Conservation (phyloP, 2,329 filamentous ascomycete genomes). For the Chaetothyriales sp. region DNA sequence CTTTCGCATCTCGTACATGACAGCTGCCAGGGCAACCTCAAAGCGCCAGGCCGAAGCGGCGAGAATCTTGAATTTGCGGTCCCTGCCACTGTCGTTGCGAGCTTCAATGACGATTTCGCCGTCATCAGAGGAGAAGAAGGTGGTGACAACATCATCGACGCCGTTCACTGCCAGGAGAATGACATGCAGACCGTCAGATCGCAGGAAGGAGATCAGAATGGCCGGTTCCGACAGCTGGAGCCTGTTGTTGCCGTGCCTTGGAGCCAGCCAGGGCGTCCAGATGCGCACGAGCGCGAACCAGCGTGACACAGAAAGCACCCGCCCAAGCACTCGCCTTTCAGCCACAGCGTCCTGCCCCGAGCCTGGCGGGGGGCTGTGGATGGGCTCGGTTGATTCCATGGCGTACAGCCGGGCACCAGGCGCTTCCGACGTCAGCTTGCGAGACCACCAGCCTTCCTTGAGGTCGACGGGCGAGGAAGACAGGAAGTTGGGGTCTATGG, state of each 20-base stretch:
- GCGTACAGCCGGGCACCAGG: slow-evolving; percentile 28
- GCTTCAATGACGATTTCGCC: slow-evolving; percentile 55
- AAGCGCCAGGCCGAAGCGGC: slow-evolving; percentile 58
- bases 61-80: slow-evolving; percentile 47
- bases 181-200: slow-evolving; percentile 54
- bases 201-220: slow-evolving; percentile 63
- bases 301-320: slow-evolving; percentile 42
- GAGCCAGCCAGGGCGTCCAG: slow-evolving; percentile 67
- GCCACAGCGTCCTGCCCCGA: slow-evolving; percentile 41
- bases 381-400: slow-evolving; percentile 22
- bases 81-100: slow-evolving; percentile 49
- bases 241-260: slow-evolving; percentile 57
- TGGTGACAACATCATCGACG: slow-evolving; percentile 51
- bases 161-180: slow-evolving; percentile 68
- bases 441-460: slow-evolving; percentile 21
- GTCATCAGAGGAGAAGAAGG: slow-evolving; percentile 49
- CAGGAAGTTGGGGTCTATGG: slow-evolving; percentile 8
- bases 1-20: slow-evolving; percentile 74
- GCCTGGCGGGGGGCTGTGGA: slow-evolving; percentile 38
- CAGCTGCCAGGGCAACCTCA: slow-evolving; percentile 60
- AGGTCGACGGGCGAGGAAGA: slow-evolving; percentile 23
- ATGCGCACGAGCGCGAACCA: slow-evolving; percentile 73
- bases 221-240: slow-evolving; percentile 64
- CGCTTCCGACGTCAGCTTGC: slow-evolving; percentile 26
- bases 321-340: slow-evolving; percentile 29